Percentiles rank a stretch among this genome's conserved stretches.
These are phyloP conservation scores for Centaurea solstitialis DNA, from an alignment of 129 eudicot genomes.

Conservation along the genomic window DNA sequence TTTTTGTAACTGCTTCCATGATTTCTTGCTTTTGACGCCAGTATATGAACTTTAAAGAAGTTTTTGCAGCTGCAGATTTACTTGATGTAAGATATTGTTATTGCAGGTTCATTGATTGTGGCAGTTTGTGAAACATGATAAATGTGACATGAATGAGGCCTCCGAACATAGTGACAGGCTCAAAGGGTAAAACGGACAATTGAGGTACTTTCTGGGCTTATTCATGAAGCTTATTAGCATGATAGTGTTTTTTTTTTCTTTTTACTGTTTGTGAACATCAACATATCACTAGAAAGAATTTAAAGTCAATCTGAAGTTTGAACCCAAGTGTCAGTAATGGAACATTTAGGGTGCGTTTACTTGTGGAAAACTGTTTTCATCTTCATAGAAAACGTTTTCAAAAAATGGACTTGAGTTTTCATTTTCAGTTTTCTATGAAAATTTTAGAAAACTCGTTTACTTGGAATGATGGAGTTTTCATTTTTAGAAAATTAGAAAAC, in stretches of 20 bases:
- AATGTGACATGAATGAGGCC: slow-evolving; percentile 99
- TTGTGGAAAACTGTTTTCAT: too few species aligned
- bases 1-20: not conserved
- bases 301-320: not conserved
- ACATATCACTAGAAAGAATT: not conserved
- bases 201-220: slow-evolving; percentile 49
- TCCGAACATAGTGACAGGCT: slow-evolving; percentile 88
- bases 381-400: too few species aligned
- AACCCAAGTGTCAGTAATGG: not conserved
- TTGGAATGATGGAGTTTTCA: too few species aligned
- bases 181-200: slow-evolving; percentile 97
- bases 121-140: slow-evolving; percentile 98
- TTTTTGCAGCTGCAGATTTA: not conserved
- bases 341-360: too few species aligned
- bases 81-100: not conserved
- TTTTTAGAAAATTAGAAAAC: too few species aligned
- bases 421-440: too few species aligned
- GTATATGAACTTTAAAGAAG: not conserved
- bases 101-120: slow-evolving; percentile 89
- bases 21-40: not conserved
- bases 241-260: not conserved
- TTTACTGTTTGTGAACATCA: not conserved
- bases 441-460: too few species aligned
- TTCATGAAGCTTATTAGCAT: not conserved
- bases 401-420: too few species aligned